Percentiles rank a stretch among this genome's conserved stretches.
phyloP scores from a whole-genome alignment of 306 rosid species.

The Vicia faba region DNA sequence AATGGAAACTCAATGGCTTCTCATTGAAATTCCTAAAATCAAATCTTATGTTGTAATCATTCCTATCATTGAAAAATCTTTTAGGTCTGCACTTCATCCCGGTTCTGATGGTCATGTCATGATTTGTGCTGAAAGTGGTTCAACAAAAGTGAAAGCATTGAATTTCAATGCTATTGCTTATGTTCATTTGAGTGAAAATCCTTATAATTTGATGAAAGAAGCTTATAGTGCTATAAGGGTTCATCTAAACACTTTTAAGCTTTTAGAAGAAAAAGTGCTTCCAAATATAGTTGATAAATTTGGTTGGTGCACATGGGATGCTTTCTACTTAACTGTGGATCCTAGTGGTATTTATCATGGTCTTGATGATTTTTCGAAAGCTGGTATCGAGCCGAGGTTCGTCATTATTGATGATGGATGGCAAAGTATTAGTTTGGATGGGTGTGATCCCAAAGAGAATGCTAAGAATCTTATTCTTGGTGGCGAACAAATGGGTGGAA shows the following conservation, averaged over 20 bases:
- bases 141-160: constrained; percentile 53
- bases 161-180: constrained; percentile 60
- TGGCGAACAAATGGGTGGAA: constrained; percentile 74
- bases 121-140: constrained; percentile 83
- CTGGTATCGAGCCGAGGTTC: constrained; percentile 70
- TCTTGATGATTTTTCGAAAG: constrained; percentile 58
- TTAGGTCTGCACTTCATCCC: constrained; percentile 73
- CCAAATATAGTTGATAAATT: constrained; percentile 69
- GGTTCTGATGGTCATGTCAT: constrained; percentile 63
- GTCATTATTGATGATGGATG: constrained; percentile 85
- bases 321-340: constrained; percentile 70
- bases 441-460: constrained; percentile 54
- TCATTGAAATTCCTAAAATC: constrained; percentile 65
- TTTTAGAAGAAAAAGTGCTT: constrained; percentile 72
- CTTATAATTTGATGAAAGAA: constrained; percentile 74
- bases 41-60: constrained; percentile 64
- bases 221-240: constrained; percentile 76
- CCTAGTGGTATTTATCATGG: constrained; percentile 71
- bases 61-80: constrained; percentile 64
- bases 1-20: constrained; percentile 87
- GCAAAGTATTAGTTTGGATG: constrained; percentile 80
- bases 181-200: constrained; percentile 68
- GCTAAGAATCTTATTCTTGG: constrained; percentile 63
- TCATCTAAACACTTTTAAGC: constrained; percentile 64
- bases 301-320: constrained; percentile 99